Percentiles rank a stretch among this genome's conserved stretches.
Conservation (phyloP, 805 yeast genomes). For the Barnettozyma sucrosica region DNA sequence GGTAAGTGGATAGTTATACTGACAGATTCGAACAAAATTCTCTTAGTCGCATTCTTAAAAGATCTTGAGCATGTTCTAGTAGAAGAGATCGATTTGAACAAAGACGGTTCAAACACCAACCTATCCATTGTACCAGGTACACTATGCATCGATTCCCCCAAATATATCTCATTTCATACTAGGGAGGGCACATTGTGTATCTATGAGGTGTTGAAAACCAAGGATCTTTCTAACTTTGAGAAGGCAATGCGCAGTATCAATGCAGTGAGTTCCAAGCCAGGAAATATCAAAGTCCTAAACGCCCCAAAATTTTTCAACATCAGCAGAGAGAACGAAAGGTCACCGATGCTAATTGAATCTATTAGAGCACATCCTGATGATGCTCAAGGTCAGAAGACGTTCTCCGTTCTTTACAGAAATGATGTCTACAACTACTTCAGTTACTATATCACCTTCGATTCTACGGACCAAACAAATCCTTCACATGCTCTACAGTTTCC, state of each 20-base stretch:
- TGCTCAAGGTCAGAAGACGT: background rate
- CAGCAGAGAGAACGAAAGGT: conserved; percentile 9
- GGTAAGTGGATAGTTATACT: conserved; percentile 15
- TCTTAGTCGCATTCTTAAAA: conserved; percentile 15
- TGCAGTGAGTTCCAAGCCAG: background rate
- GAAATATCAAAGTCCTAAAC: conserved; percentile 11
- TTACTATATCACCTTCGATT: background rate
- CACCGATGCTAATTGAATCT: conserved; percentile 14
- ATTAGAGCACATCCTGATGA: conserved; percentile 13
- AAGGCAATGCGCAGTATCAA: conserved; percentile 8
- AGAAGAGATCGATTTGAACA: conserved; percentile 11
- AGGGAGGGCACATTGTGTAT: conserved; percentile 15
- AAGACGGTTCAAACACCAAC: conserved; percentile 2
- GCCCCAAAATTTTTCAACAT: conserved; percentile 12
- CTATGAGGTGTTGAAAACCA: conserved; percentile 10
- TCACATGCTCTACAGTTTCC: background rate
- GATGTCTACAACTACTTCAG: conserved; percentile 6
- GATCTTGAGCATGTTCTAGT: conserved; percentile 8
- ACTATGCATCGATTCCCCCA: conserved; percentile 10
- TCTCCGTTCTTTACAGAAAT: conserved; percentile 7
- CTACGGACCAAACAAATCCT: background rate
- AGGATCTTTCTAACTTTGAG: conserved; percentile 13
- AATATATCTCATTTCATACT: conserved; percentile 14
- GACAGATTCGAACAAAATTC: conserved; percentile 13
- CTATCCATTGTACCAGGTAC: conserved; percentile 13